Evolutionary conservation across 805 yeast genomes (phyloP), one percentile per base, ranked within the genome.

Genomic region (Metschnikowia noctiluminum): DNA sequence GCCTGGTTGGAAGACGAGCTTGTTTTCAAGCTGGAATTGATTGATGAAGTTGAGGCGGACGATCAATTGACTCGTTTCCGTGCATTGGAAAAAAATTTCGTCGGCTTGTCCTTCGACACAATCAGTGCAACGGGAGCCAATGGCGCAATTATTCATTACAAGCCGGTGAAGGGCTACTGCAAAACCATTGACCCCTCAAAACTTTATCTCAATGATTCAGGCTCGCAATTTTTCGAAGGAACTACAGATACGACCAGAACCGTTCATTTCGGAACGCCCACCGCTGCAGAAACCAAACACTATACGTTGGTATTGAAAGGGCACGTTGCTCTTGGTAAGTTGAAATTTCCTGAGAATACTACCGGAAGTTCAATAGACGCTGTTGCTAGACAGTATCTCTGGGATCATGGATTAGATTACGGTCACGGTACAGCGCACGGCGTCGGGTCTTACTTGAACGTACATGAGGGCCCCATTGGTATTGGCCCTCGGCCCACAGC

Each of bases 81-180:
- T 55, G 49, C 69, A 44, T 56, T 65, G 51, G 80, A 76, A 49
- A 66, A 71, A 36, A 68, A 77, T 52, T 81, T 78, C 59, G 75
- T 70, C 16, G 94, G 91, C 0, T 75, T 81, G 40, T 82, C 89
- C 3, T 87, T 87, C 64, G 82, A 80, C 42, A 86, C 94, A 0
- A 86, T 87, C 42, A 81, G 89, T 44, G 80, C 90, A 6, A 74
- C 88, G 1, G 94, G 92, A 0, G 73, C 89, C 11, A 87, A 86
- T 62, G 87, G 89, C 8, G 87, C 94, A 1, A 72, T 87, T 30
- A 84, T 87, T 51, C 95, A 87, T 63, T 87, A 87, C 62, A 69
- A 81, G 38, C 94, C 95, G 4, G 57, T 62, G 11, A 62, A 65
- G 43, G 69, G 69, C 2, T 60, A 64, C 10, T 72, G 77, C 50